phyloP scores from a whole-genome alignment of 139 green algal species.

The Tetradesmus obliquus region DNA sequence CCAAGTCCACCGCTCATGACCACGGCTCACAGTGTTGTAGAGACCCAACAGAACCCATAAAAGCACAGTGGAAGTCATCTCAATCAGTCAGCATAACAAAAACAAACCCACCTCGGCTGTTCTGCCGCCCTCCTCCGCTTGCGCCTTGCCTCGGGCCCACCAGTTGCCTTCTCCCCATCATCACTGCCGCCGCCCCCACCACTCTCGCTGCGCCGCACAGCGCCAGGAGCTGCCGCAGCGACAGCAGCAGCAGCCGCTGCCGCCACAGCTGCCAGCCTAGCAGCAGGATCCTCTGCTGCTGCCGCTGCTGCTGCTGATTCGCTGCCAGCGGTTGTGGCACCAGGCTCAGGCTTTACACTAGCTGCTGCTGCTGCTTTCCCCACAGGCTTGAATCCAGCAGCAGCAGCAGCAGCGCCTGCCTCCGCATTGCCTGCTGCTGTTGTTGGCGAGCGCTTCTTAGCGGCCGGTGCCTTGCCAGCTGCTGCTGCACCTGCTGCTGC shows the following conservation, averaged over 20 bases:
- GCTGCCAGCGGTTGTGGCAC: background rate
- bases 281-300: background rate
- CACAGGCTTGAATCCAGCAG: background rate
- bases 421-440: background rate
- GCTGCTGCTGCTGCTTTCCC: background rate
- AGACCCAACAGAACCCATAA: too few species aligned
- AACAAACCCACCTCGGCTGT: background rate
- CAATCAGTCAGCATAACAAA: too few species aligned
- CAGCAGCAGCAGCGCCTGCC: background rate
- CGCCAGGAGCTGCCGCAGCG: background rate
- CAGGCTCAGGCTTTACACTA: too few species aligned
- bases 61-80: too few species aligned
- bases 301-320: background rate
- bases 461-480: background rate
- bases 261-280: background rate
- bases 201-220: background rate
- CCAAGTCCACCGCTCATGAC: too few species aligned
- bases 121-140: background rate
- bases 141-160: background rate
- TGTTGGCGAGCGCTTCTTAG: background rate
- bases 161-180: background rate
- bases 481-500: background rate
- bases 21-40: too few species aligned
- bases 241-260: background rate
- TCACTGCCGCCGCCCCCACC: background rate